A percentile compares a stretch with the other conserved stretches of the same genome.
Evolutionary conservation across 2,329 filamentous ascomycete genomes (phyloP).

Genomic region (Talaromyces albobiverticillius): DNA sequence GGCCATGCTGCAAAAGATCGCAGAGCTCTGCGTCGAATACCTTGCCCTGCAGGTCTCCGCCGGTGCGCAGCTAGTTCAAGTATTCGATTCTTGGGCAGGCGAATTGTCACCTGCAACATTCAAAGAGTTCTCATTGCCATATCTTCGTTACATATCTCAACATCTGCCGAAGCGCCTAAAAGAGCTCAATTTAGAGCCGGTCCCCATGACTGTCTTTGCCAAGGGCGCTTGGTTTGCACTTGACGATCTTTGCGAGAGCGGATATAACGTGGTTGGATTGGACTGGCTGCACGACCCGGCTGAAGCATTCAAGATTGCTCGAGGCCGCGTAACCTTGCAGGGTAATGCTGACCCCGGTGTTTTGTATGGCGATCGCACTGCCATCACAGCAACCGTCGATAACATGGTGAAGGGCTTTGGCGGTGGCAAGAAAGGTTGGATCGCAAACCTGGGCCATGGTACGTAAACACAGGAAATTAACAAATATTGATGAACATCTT

Average conservation of each 20-base stretch:
- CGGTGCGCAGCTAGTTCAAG: slow-evolving; percentile 91
- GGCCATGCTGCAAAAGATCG: slow-evolving; percentile 81
- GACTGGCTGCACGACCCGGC: slow-evolving; percentile 93
- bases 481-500: slow-evolving; percentile 8
- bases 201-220: slow-evolving; percentile 97
- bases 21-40: slow-evolving; percentile 92
- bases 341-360: slow-evolving; percentile 95
- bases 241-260: slow-evolving; percentile 79
- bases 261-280: slow-evolving; percentile 89
- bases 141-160: slow-evolving; percentile 77
- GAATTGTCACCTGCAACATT: slow-evolving; percentile 85
- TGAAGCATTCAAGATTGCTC: slow-evolving; percentile 75
- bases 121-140: slow-evolving; percentile 80
- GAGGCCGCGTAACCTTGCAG: slow-evolving; percentile 77
- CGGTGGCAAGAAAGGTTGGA: slow-evolving; percentile 86
- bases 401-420: slow-evolving; percentile 84
- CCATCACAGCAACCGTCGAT: slow-evolving; percentile 79
- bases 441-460: slow-evolving; percentile 95
- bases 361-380: slow-evolving; percentile 76
- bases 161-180: slow-evolving; percentile 72
- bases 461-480: slow-evolving; percentile 33
- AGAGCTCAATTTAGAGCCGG: slow-evolving; percentile 71
- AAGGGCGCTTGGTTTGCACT: slow-evolving; percentile 97
- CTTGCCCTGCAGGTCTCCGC: slow-evolving; percentile 88
- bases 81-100: slow-evolving; percentile 98